Conservation (phyloP, 495 filamentous ascomycete genomes). For the Aspergillus leporis region DNA sequence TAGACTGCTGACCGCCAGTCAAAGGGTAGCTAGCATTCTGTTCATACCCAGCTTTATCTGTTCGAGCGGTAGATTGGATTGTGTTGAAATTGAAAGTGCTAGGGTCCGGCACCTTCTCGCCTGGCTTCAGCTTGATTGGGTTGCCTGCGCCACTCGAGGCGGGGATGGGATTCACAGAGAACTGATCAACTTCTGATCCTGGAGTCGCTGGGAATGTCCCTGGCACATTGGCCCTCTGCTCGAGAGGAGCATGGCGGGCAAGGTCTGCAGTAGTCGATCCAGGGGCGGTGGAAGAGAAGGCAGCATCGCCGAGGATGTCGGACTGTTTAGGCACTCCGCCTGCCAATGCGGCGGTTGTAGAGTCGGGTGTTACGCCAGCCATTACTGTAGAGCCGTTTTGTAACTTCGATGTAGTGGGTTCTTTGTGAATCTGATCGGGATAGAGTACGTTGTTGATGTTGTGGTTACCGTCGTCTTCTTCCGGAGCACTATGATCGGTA, state of each 20-base stretch:
- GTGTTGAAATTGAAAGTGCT: constrained; percentile 51
- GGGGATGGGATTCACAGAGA: constrained; percentile 67
- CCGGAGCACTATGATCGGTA: constrained; percentile 72
- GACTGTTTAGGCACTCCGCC: constrained; percentile 64
- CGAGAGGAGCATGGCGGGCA: constrained; percentile 63
- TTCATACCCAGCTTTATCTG: constrained; percentile 84
- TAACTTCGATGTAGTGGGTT: constrained; percentile 33
- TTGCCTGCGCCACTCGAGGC: constrained; percentile 77
- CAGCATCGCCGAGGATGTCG: constrained; percentile 20
- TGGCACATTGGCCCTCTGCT: constrained; percentile 57
- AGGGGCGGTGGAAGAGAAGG: constrained; percentile 48
- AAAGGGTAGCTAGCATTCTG: constrained; percentile 57
- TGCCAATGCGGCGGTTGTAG: constrained; percentile 74
- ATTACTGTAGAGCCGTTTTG: constrained; percentile 52
- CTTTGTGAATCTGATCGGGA: constrained; percentile 63
- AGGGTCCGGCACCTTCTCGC: constrained; percentile 72
- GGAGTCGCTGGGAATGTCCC: constrained; percentile 83
- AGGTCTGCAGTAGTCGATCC: constrained; percentile 65
- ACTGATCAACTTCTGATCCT: constrained; percentile 51
- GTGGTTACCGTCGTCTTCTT: constrained; percentile 72
- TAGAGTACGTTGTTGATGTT: constrained; percentile 90
- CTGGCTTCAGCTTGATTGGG: constrained; percentile 72
- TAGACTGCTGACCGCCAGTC: constrained; percentile 13
- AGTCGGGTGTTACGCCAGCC: constrained; percentile 67
- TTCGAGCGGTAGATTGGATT: constrained; percentile 59